Evolutionary conservation across 805 yeast genomes (phyloP).

Genomic region (Cyberlindnera meyerae): DNA sequence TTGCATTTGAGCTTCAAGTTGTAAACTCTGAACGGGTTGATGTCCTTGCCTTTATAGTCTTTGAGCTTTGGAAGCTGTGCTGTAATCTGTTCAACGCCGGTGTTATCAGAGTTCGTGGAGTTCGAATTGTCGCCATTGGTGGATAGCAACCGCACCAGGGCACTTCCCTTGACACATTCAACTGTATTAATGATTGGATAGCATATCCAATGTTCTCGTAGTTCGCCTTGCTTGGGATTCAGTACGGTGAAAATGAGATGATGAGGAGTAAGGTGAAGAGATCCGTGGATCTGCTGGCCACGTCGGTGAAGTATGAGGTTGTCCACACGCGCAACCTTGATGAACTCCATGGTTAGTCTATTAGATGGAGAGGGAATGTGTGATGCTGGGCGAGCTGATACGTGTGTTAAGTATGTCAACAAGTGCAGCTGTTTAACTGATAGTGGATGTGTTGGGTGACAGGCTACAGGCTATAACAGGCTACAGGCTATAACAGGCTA

Average conservation of each 20-base stretch:
- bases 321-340: slow-evolving; percentile 33
- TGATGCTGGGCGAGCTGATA: no score
- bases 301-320: slow-evolving; percentile 53
- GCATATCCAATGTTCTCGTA: slow-evolving; percentile 82
- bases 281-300: slow-evolving; percentile 52
- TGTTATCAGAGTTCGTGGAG: no score
- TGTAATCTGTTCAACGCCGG: no score
- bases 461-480: no score
- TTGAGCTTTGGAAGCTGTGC: slow-evolving; percentile 16
- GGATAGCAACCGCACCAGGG: slow-evolving; percentile 22
- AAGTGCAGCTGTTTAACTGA: no score
- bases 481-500: no score
- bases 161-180: slow-evolving; percentile 47
- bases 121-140: slow-evolving; percentile 4
- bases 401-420: no score
- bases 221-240: slow-evolving; percentile 15
- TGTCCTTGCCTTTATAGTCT: slow-evolving; percentile 13
- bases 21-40: slow-evolving; percentile 34
- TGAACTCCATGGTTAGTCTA: slow-evolving; percentile 18
- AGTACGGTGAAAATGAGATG: slow-evolving; percentile 58
- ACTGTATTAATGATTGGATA: slow-evolving; percentile 70
- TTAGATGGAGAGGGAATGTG: not conserved
- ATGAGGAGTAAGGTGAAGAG: slow-evolving; percentile 67
- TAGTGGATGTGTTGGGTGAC: no score
- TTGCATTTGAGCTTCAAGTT: slow-evolving; percentile 71